phyloP scores from a whole-genome alignment of 2,329 filamentous ascomycete genomes.

The Passalora sequoiae region DNA sequence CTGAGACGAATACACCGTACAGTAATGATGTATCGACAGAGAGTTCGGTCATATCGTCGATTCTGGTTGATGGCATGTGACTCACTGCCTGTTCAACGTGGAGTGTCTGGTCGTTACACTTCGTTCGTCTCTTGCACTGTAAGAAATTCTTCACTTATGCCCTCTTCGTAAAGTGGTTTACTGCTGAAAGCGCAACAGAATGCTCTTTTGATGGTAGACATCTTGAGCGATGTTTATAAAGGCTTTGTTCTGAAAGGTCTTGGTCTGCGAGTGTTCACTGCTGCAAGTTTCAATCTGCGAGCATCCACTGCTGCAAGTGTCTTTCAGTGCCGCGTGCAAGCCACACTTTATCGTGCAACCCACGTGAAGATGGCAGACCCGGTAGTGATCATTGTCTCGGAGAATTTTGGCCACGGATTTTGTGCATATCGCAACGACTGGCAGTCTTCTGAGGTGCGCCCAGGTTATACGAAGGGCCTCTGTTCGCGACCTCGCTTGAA shows the following conservation, averaged over 20 bases:
- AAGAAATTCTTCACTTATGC: too few relatives aligned
- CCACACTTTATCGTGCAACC: background rate
- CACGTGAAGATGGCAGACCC: background rate
- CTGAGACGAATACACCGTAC: conserved; percentile 10
- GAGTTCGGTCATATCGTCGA: conserved; percentile 1
- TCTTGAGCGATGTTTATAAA: background rate
- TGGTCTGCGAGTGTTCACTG: background rate
- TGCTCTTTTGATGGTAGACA: too few relatives aligned
- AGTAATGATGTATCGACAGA: conserved; percentile 3
- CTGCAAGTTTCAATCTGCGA: background rate
- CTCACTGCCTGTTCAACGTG: too few relatives aligned
- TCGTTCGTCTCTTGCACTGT: too few relatives aligned
- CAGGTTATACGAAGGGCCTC: too few relatives aligned
- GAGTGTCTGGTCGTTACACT: too few relatives aligned
- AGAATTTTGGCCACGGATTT: background rate
- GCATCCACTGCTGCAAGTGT: background rate
- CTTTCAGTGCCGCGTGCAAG: background rate
- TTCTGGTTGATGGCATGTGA: too few relatives aligned
- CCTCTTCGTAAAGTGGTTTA: too few relatives aligned
- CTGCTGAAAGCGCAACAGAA: too few relatives aligned
- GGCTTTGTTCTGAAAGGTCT: background rate
- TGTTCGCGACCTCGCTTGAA: too few relatives aligned
- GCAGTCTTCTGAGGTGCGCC: too few relatives aligned
- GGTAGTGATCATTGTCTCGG: conserved; percentile 2
- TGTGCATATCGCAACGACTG: background rate